phyloP scores from a whole-genome alignment of 805 yeast genomes.

The Ogataea angusta region DNA sequence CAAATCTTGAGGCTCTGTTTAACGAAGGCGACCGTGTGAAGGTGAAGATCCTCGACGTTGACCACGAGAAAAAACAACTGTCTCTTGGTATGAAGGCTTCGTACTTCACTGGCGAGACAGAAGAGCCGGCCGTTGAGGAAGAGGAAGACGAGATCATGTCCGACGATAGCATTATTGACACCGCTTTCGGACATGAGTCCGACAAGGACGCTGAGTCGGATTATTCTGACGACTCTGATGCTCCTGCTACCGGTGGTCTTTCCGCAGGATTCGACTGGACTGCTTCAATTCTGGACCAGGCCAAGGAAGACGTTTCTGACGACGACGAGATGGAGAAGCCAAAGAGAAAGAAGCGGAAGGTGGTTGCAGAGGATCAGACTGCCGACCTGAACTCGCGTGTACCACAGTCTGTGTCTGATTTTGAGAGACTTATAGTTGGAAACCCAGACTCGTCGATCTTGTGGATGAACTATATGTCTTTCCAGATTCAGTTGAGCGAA shows the following conservation, averaged over 20 bases:
- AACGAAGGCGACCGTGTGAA: slow-evolving; percentile 89
- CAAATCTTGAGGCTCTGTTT: slow-evolving; percentile 62
- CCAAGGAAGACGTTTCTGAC: slow-evolving; percentile 51
- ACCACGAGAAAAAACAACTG: slow-evolving; percentile 64
- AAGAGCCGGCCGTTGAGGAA: slow-evolving; percentile 32
- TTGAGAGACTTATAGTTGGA: slow-evolving; percentile 87
- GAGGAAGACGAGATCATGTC: slow-evolving; percentile 28
- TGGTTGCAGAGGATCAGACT: slow-evolving; percentile 71
- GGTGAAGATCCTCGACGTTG: slow-evolving; percentile 68
- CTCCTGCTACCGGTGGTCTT: slow-evolving; percentile 49
- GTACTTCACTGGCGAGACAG: slow-evolving; percentile 49
- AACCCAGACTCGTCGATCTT: slow-evolving; percentile 89
- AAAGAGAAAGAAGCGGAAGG: slow-evolving; percentile 39
- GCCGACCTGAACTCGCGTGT: slow-evolving; percentile 78
- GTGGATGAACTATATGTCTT: slow-evolving; percentile 99
- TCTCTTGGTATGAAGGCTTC: slow-evolving; percentile 95
- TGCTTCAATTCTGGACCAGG: slow-evolving; percentile 82
- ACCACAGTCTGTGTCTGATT: slow-evolving; percentile 89
- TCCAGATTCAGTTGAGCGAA: slow-evolving; percentile 92
- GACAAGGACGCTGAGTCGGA: slow-evolving; percentile 25
- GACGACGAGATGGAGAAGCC: slow-evolving; percentile 45
- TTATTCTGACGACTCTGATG: slow-evolving; percentile 23
- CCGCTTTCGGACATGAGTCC: slow-evolving; percentile 28
- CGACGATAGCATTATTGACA: slow-evolving; percentile 32
- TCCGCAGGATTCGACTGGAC: slow-evolving; percentile 96